These are phyloP conservation scores for Trametes cinnabarina DNA, from an alignment of 768 basidiomycete species.

Conservation along the genomic window DNA sequence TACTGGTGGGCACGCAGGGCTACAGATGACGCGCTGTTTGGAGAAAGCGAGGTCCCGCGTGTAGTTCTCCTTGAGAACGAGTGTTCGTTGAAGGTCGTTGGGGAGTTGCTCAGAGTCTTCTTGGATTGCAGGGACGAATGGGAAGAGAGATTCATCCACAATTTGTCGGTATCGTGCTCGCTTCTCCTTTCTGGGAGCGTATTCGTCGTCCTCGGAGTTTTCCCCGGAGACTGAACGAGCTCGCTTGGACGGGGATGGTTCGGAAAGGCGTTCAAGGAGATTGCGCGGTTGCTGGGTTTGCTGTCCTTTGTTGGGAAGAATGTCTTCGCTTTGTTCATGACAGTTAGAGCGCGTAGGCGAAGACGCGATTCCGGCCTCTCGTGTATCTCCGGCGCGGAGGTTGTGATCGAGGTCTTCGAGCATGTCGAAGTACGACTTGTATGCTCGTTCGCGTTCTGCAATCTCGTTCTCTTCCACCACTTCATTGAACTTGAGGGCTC, in stretches of 20 bases:
- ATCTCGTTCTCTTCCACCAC: not conserved
- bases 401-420: not conserved
- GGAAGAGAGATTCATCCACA: not conserved
- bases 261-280: not conserved
- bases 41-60: conserved; percentile 3
- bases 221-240: not conserved
- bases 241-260: not conserved
- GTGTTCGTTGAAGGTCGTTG: not conserved
- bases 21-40: not conserved
- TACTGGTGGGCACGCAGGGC: conserved; percentile 14
- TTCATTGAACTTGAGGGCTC: not conserved
- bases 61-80: not conserved
- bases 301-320: not conserved
- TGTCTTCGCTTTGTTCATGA: too few species aligned
- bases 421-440: not conserved
- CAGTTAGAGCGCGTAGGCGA: not conserved
- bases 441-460: not conserved
- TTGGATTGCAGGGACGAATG: too few species aligned
- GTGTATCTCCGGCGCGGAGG: not conserved
- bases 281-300: not conserved
- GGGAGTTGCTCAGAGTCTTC: not conserved
- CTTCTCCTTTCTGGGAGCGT: not conserved
- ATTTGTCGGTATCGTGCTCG: not conserved
- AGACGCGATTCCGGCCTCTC: not conserved
- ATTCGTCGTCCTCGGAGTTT: not conserved